A percentile compares a stretch with the other conserved stretches of the same genome.
phyloP scores from a whole-genome alignment of 1,284 basidiomycete species.

The Paramarasmius palmivorus region DNA sequence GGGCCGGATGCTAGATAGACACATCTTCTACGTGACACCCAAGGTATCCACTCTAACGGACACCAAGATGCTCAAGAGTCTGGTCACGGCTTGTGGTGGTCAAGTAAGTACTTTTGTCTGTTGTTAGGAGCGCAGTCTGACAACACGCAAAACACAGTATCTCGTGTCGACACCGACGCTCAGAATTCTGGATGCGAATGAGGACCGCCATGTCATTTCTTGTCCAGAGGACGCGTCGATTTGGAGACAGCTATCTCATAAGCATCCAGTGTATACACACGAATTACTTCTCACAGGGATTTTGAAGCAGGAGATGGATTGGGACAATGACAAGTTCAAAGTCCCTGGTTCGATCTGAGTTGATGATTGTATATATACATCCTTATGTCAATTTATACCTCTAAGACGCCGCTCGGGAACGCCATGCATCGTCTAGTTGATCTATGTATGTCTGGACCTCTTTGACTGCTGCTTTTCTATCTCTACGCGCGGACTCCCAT shows the following conservation, averaged over 20 bases:
- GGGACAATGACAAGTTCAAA: conserved; percentile 44
- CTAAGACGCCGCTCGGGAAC: neutral
- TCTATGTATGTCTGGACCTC: conserved; percentile 62
- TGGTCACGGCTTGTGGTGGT: conserved; percentile 68
- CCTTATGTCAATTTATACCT: no score
- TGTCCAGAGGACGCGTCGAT: conserved; percentile 57
- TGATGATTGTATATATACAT: neutral
- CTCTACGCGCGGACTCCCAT: conserved; percentile 70
- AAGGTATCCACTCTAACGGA: conserved; percentile 48
- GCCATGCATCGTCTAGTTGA: conserved; percentile 18
- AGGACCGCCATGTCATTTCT: conserved; percentile 59
- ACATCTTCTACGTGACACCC: conserved; percentile 73
- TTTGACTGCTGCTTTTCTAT: conserved; percentile 76
- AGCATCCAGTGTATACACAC: conserved; percentile 60
- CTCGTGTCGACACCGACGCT: conserved; percentile 51
- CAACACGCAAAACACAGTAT: conserved; percentile 30
- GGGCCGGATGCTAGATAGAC: conserved; percentile 58
- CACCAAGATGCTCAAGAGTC: conserved; percentile 59
- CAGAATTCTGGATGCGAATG: conserved; percentile 52
- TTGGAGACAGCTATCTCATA: conserved; percentile 57
- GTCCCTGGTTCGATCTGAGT: conserved; percentile 25
- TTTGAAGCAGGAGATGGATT: conserved; percentile 65
- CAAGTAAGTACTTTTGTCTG: conserved; percentile 45
- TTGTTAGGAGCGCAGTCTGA: neutral
- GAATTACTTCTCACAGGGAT: conserved; percentile 67